phyloP scores from a whole-genome alignment of 768 basidiomycete species.

The Favolaschia claudopus region DNA sequence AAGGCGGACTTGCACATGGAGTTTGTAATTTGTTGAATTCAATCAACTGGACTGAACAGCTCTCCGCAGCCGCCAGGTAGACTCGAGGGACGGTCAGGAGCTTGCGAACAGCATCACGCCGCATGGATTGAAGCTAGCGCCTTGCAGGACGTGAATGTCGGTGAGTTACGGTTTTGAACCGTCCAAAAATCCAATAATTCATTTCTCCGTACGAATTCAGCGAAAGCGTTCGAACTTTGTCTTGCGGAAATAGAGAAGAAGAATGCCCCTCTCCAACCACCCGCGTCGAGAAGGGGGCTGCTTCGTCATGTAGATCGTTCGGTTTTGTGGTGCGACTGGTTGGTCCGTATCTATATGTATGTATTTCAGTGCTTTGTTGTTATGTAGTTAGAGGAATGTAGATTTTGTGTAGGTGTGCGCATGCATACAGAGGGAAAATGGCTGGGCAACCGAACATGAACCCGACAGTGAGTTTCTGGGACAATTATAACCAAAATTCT shows the following conservation, averaged over 20 bases:
- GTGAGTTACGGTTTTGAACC: too few species aligned
- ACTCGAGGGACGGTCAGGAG: slow-evolving; percentile 73
- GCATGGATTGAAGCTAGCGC: slow-evolving; percentile 92
- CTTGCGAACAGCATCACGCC: slow-evolving; percentile 75
- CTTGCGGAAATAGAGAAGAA: slow-evolving; percentile 75
- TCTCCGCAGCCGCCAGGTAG: slow-evolving; percentile 70
- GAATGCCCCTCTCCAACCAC: slow-evolving; percentile 1
- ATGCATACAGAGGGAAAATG: too few species aligned
- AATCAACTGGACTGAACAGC: slow-evolving; percentile 37
- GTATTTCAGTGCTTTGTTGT: too few species aligned
- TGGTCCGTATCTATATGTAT: too few species aligned
- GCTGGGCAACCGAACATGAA: too few species aligned
- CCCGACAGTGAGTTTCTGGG: too few species aligned
- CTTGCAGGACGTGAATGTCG: slow-evolving; percentile 85
- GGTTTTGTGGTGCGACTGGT: too few species aligned
- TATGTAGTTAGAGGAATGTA: too few species aligned
- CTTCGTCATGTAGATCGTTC: slow-evolving; percentile 8
- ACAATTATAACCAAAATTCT: too few species aligned
- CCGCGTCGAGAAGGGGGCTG: background rate
- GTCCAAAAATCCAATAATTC: slow-evolving; percentile 10
- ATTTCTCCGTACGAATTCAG: slow-evolving; percentile 43
- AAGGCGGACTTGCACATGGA: slow-evolving; percentile 84
- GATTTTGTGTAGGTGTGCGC: too few species aligned
- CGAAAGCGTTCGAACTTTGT: slow-evolving; percentile 85
- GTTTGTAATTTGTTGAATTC: slow-evolving; percentile 45